Conservation (phyloP, 192 early-diverging fungal species). For the Tieghemiomyces parasiticus region DNA sequence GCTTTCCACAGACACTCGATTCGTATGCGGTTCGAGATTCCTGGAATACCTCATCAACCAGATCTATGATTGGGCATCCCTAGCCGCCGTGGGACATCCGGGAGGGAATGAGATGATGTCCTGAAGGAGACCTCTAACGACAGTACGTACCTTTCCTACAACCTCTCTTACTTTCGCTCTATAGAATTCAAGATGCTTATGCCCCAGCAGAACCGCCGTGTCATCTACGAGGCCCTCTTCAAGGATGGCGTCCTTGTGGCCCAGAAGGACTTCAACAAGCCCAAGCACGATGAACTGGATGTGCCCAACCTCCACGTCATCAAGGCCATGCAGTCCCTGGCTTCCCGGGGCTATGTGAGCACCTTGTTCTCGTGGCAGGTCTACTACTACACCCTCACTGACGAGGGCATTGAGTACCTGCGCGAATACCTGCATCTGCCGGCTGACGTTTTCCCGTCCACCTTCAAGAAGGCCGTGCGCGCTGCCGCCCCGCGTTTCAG, state of each 20-base stretch:
- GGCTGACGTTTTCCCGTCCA: constrained; percentile 90
- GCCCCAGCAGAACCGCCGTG: constrained; percentile 91
- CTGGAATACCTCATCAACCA: no score
- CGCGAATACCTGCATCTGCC: constrained; percentile 96
- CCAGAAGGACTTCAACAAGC: constrained; percentile 96
- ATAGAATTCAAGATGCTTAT: constrained; percentile 70
- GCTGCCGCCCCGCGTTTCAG: constrained; percentile 39
- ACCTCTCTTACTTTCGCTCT: no score
- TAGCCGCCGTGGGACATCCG: no score
- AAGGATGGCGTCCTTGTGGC: constrained; percentile 95
- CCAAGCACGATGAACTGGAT: constrained; percentile 90
- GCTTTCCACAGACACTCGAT: no score
- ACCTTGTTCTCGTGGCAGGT: constrained; percentile 99
- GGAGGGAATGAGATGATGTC: no score
- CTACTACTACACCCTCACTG: constrained; percentile 99
- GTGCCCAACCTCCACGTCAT: constrained; percentile 98
- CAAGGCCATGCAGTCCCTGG: constrained; percentile 95
- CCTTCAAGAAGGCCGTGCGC: constrained; percentile 91
- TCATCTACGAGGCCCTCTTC: constrained; percentile 89
- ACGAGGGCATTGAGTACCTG: constrained; percentile 95
- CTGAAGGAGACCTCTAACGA: no score
- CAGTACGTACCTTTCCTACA: no score
- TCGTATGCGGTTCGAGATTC: no score
- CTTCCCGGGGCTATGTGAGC: constrained; percentile 86
- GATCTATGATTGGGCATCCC: no score